These are phyloP conservation scores for Tylopilus cervinicoccineus DNA, from an alignment of 768 basidiomycete genomes.

Conservation along the genomic window DNA sequence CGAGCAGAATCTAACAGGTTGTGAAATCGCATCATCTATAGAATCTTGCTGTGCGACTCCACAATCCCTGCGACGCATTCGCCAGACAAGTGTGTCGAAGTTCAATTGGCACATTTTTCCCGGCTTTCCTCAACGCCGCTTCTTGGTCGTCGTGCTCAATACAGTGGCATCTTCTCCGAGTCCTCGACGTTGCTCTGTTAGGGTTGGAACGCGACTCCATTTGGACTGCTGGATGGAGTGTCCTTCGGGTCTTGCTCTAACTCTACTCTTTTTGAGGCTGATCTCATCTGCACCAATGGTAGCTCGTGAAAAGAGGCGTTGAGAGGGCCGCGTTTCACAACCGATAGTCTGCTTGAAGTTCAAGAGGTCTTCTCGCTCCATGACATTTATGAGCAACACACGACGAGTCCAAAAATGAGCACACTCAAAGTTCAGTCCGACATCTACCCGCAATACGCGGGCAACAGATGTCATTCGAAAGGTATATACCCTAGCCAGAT, in stretches of 20 bases:
- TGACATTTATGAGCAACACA: too few relatives aligned
- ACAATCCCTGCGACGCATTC: slow-evolving; percentile 9
- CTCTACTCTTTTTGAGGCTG: not conserved
- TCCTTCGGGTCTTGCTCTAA: not conserved
- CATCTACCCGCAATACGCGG: too few relatives aligned
- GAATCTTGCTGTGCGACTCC: not conserved
- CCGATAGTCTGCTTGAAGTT: too few relatives aligned
- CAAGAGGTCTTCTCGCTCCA: too few relatives aligned
- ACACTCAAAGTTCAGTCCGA: too few relatives aligned
- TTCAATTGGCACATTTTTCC: not conserved
- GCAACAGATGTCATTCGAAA: too few relatives aligned
- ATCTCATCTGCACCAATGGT: not conserved
- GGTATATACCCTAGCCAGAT: too few relatives aligned
- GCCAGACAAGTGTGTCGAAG: slow-evolving; percentile 8
- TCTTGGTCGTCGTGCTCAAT: not conserved
- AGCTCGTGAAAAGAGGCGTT: too few relatives aligned
- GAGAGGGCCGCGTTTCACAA: too few relatives aligned
- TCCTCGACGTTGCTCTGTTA: not conserved
- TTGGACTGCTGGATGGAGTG: too few relatives aligned
- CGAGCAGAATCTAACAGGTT: not conserved
- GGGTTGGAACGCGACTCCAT: not conserved
- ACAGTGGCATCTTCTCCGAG: too few relatives aligned
- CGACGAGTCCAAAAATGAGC: too few relatives aligned
- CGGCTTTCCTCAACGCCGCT: not conserved
- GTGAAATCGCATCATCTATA: not conserved